Evolutionary conservation across 2,329 filamentous ascomycete species (phyloP), one percentile per base, ranked within the genome.

Genomic region (Rugonectria rugulosa): DNA sequence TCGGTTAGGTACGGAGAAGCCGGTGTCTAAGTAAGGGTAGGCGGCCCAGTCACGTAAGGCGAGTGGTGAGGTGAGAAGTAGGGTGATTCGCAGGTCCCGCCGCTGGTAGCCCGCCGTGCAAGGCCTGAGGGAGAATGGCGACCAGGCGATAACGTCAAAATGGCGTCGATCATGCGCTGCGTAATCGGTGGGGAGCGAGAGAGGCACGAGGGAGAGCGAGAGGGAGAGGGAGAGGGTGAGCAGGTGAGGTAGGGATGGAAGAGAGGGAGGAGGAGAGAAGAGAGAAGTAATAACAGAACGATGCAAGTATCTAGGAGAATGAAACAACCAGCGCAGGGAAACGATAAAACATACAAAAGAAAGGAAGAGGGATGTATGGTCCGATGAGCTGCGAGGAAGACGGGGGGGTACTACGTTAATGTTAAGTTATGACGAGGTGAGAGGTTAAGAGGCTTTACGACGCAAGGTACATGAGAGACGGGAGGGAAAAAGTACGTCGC

Each of bases 41-140:
- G n/a, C n/a, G n/a, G n/a, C n/a, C n/a, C 15, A 48, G n/a, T 36
- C 3, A 37, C n/a, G 27, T 17, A 40, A 50, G 38, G 26, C 19
- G 44, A 52, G 53, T 41, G 50, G 48, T 55, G 60, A 66, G 48
- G 56, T 58, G 61, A 60, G 60, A 52, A 23, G 47, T 61, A 57
- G 60, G 60, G 57, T 56, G 57, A 56, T 58, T 45, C 40, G 40
- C 20, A 45, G 34, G 45, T 55, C 45, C 46, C 46, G 47, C 29
- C 51, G 41, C 48, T 31, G 20, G 48, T 43, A 34, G 38, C 38
- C 26, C 48, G 48, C 48, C 48, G 48, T 44, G 31, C 48, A 31
- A 51, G 34, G 26, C 29, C 34, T 46, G 21, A 38, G 40, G 51
- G 23, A 46, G 46, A 42, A 12, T 51, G 31, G 36, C 46, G 41